Conservation (phyloP, 2,329 filamentous ascomycete genomes). For the Trichophaea hybrida region DNA sequence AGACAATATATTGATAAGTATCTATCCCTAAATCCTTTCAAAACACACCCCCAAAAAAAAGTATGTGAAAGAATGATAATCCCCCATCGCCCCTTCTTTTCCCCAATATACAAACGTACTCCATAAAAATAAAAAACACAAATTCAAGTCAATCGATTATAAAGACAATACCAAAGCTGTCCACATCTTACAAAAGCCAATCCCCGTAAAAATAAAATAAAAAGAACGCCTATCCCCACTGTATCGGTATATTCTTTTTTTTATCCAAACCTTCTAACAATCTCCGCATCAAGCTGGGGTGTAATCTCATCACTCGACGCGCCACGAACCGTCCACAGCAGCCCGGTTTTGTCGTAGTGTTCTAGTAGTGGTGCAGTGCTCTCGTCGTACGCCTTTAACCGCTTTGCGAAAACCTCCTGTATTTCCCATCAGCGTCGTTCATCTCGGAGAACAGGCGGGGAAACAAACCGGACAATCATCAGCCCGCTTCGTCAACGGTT, state of each 20-base stretch:
- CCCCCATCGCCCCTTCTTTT: too few species aligned
- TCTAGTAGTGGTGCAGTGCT: constrained; percentile 72
- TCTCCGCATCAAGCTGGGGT: constrained; percentile 71
- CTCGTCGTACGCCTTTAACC: constrained; percentile 73
- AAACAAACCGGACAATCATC: constrained; percentile 50
- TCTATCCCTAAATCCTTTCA: too few species aligned
- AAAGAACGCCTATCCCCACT: too few species aligned
- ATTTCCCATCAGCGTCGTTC: not conserved
- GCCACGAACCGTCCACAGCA: constrained; percentile 75
- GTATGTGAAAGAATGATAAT: too few species aligned
- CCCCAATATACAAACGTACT: too few species aligned
- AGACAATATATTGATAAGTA: too few species aligned
- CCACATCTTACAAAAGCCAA: too few species aligned
- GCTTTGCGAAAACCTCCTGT: constrained; percentile 67
- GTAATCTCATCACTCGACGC: constrained; percentile 89
- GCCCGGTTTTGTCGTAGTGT: constrained; percentile 71
- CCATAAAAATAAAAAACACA: too few species aligned
- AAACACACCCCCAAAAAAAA: too few species aligned
- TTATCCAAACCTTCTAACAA: constrained; percentile 57
- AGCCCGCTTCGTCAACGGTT: constrained; percentile 62
- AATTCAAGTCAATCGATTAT: too few species aligned
- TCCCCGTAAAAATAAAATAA: too few species aligned
- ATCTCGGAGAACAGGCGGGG: not conserved
- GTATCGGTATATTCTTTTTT: not conserved
- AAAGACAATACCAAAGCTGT: too few species aligned